Conservation (phyloP, 2,329 filamentous ascomycete species). For the Talaromyces sp. region DNA sequence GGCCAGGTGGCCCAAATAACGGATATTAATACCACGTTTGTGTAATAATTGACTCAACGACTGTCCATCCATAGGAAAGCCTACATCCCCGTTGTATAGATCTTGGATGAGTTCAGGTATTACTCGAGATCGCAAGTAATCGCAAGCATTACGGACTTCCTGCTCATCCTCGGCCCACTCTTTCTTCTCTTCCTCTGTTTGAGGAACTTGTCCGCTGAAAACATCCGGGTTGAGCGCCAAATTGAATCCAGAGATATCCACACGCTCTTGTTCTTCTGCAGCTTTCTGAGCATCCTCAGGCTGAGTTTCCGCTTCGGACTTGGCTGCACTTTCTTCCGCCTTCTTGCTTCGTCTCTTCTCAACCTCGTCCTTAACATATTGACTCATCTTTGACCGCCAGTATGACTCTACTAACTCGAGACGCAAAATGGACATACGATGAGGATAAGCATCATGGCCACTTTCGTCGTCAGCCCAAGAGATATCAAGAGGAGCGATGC, state of each 20-base stretch:
- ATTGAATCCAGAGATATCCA: conserved; percentile 82
- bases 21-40: conserved; percentile 94
- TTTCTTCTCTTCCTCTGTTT: conserved; percentile 84
- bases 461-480: conserved; percentile 83
- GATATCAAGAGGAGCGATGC: conserved; percentile 88
- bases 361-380: conserved; percentile 79
- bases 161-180: conserved; percentile 80
- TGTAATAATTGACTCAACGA: conserved; percentile 85
- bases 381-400: conserved; percentile 78
- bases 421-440: conserved; percentile 91
- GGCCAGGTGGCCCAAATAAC: conserved; percentile 87
- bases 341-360: conserved; percentile 55
- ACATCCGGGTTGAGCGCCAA: conserved; percentile 92
- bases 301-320: conserved; percentile 41
- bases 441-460: conserved; percentile 68
- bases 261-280: conserved; percentile 59
- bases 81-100: conserved; percentile 85
- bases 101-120: conserved; percentile 85
- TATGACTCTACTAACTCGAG: conserved; percentile 86
- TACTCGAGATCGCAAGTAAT: conserved; percentile 69
- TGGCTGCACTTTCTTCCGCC: conserved; percentile 36
- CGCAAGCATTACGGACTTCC: conserved; percentile 79
- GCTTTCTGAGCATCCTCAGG: conserved; percentile 43
- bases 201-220: conserved; percentile 86
- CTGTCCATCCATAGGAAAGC: conserved; percentile 97